Conservation (phyloP, 2,329 filamentous ascomycete genomes). For the Bimuria novae-zelandiae region DNA sequence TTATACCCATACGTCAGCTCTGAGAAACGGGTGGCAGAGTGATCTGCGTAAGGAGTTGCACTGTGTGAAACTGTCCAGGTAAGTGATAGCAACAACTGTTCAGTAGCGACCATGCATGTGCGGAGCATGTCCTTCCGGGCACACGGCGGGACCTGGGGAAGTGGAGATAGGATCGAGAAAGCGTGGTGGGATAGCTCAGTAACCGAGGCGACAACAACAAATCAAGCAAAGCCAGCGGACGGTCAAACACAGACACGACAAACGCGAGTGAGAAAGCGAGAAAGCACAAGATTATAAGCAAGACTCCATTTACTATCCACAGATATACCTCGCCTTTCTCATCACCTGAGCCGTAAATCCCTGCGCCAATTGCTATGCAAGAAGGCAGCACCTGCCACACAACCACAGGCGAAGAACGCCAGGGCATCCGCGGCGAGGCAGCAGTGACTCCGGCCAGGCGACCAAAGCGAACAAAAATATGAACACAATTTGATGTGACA, state of each 20-base stretch:
- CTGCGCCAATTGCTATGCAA: slow-evolving; percentile 23
- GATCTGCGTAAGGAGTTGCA: too few relatives aligned
- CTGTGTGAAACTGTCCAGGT: too few relatives aligned
- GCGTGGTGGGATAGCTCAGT: slow-evolving; percentile 4
- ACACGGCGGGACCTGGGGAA: background rate
- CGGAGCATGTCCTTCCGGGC: background rate
- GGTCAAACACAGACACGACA: background rate
- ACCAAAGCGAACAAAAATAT: slow-evolving; percentile 41
- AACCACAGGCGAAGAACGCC: slow-evolving; percentile 21
- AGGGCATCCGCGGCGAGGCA: slow-evolving; percentile 19
- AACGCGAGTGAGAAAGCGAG: slow-evolving; percentile 17
- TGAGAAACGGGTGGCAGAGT: too few relatives aligned
- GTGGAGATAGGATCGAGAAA: background rate
- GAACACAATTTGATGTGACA: slow-evolving; percentile 44
- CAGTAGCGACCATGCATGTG: background rate
- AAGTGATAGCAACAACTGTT: too few relatives aligned
- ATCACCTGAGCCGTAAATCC: slow-evolving; percentile 30
- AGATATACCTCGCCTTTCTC: slow-evolving; percentile 38
- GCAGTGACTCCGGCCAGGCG: slow-evolving; percentile 27
- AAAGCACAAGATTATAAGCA: slow-evolving; percentile 20
- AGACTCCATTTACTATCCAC: slow-evolving; percentile 44
- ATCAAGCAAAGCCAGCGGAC: background rate
- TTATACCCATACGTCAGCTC: too few relatives aligned
- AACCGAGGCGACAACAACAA: background rate
- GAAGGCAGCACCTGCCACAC: slow-evolving; percentile 13